A percentile compares a stretch with the other conserved stretches of the same genome.
These are phyloP conservation scores for Scutellaria barbata DNA, from an alignment of 257 asterid species.

Conservation along the genomic window DNA sequence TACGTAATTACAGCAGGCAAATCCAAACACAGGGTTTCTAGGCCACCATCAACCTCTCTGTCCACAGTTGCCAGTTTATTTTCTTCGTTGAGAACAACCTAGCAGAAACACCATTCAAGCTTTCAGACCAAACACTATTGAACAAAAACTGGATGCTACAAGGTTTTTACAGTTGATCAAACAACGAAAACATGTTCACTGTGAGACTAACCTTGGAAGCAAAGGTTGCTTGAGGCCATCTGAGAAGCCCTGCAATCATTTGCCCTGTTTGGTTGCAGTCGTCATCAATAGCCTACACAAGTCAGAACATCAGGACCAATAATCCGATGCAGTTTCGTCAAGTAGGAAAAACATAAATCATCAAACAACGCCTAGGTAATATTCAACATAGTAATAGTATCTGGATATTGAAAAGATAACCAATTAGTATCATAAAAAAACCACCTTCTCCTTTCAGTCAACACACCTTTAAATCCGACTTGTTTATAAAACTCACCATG, in stretches of 20 bases:
- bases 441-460: background rate
- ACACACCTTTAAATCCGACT: background rate
- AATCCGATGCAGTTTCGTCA: constrained; percentile 18
- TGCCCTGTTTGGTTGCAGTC: constrained; percentile 95
- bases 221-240: constrained; percentile 95
- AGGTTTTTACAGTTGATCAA: too few relatives aligned
- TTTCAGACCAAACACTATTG: background rate
- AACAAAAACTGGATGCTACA: background rate
- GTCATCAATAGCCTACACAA: constrained; percentile 80
- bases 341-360: background rate
- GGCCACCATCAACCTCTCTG: constrained; percentile 98
- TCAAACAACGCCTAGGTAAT: background rate
- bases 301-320: constrained; percentile 35
- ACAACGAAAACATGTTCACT: background rate
- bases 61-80: constrained; percentile 75
- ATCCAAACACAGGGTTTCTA: constrained; percentile 82
- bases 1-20: constrained; percentile 98
- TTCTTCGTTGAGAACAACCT: constrained; percentile 83
- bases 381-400: background rate
- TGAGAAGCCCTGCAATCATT: constrained; percentile 96
- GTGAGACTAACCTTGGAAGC: constrained; percentile 77
- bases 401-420: background rate
- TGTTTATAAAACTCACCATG: too few relatives aligned
- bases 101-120: constrained; percentile 1
- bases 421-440: background rate